Evolutionary conservation across 1,284 basidiomycete genomes (phyloP).

Genomic region (Erythrobasidium hasegawianum): DNA sequence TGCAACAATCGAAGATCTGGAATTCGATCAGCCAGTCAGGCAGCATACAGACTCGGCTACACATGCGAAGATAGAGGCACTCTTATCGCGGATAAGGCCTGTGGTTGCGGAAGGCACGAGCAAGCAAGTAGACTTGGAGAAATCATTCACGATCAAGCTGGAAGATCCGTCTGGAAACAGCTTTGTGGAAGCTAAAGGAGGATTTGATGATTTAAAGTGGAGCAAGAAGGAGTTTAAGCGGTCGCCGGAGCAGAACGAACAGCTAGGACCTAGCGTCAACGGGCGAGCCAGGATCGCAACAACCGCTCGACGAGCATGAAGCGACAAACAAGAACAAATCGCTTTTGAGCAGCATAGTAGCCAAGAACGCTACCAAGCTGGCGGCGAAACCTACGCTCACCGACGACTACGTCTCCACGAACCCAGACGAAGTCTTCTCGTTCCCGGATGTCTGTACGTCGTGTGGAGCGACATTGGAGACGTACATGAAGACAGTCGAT

Average conservation of each 20-base stretch:
- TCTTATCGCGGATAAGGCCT: slow-evolving; percentile 65
- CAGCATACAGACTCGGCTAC: slow-evolving; percentile 73
- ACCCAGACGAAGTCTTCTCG: slow-evolving; percentile 77
- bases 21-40: slow-evolving; percentile 78
- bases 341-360: slow-evolving; percentile 17
- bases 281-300: slow-evolving; percentile 16
- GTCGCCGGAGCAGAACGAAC: slow-evolving; percentile 76
- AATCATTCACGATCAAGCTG: slow-evolving; percentile 74
- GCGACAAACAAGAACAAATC: slow-evolving; percentile 47
- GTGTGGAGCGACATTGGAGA: slow-evolving; percentile 78
- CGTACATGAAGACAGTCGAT: slow-evolving; percentile 91
- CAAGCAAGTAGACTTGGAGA: slow-evolving; percentile 55
- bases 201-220: slow-evolving; percentile 85
- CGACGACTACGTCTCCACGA: slow-evolving; percentile 50
- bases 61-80: slow-evolving; percentile 70
- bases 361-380: slow-evolving; percentile 34
- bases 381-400: slow-evolving; percentile 45
- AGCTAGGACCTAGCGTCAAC: slow-evolving; percentile 63
- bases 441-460: slow-evolving; percentile 87
- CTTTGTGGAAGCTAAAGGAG: slow-evolving; percentile 78
- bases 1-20: slow-evolving; percentile 78
- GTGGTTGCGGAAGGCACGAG: slow-evolving; percentile 63
- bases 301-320: slow-evolving; percentile 39
- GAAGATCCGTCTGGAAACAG: slow-evolving; percentile 96
- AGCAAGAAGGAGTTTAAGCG: slow-evolving; percentile 80